phyloP scores from a whole-genome alignment of 2,329 filamentous ascomycete genomes.

The Epichloe sibirici region DNA sequence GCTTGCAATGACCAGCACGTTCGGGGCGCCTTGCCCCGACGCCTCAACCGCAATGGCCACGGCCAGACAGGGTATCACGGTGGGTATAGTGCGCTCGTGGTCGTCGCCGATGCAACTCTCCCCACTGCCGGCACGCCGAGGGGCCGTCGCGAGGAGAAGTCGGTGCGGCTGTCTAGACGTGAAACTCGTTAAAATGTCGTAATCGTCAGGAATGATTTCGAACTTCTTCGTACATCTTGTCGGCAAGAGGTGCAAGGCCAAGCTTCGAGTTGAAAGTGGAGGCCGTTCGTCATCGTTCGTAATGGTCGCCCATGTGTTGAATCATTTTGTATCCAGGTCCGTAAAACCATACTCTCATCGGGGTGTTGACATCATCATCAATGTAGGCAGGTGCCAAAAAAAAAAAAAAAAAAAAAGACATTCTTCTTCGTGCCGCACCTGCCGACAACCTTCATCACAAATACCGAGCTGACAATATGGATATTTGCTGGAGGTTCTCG shows the following conservation, averaged over 20 bases:
- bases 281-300: constrained; percentile 22
- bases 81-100: constrained; percentile 27
- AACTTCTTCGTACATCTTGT: constrained; percentile 7
- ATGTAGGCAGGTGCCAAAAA: constrained; percentile 5
- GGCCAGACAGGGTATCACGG: constrained; percentile 27
- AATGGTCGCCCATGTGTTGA: constrained; percentile 30
- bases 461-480: neutral
- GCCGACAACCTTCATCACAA: constrained; percentile 7
- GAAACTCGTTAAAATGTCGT: constrained; percentile 33
- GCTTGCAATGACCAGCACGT: neutral
- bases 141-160: constrained; percentile 19
- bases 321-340: constrained; percentile 28
- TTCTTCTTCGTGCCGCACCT: neutral
- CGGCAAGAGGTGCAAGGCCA: constrained; percentile 5
- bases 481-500: constrained; percentile 1
- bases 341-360: constrained; percentile 25
- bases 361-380: constrained; percentile 26
- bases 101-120: constrained; percentile 24
- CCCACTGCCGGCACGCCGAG: constrained; percentile 18
- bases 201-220: constrained; percentile 27
- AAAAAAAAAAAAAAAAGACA: neutral
- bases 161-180: constrained; percentile 33
- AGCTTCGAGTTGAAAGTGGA: constrained; percentile 13
- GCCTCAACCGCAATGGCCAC: constrained; percentile 17
- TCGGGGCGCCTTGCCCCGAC: neutral